Percentiles rank a stretch among this genome's conserved stretches.
Conservation (phyloP, 345 rosid species). For the Rhizophora mangle region DNA sequence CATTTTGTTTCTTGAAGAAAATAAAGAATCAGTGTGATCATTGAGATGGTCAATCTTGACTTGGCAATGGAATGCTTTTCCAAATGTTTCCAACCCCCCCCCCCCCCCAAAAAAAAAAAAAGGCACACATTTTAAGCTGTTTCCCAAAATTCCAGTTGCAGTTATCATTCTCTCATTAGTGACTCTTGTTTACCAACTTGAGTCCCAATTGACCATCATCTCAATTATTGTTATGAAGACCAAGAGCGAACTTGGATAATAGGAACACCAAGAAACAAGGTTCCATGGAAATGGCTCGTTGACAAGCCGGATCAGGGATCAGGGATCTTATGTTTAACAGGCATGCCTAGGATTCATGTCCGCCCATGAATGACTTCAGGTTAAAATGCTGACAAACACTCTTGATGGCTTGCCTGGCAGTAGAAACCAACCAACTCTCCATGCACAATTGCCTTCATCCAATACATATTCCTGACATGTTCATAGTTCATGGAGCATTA, state of each 20-base stretch:
- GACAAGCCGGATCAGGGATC: slow-evolving; percentile 23
- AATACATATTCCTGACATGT: slow-evolving; percentile 3
- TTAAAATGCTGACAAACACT: slow-evolving; percentile 15
- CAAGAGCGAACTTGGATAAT: background rate
- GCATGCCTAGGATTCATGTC: slow-evolving; percentile 18
- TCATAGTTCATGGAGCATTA: background rate
- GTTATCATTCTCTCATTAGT: background rate
- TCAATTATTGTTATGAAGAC: background rate
- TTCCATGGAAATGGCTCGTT: slow-evolving; percentile 13
- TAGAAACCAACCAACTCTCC: slow-evolving; percentile 16
- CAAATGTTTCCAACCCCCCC: too few species aligned
- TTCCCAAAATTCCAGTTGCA: background rate
- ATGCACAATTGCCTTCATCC: slow-evolving; percentile 10
- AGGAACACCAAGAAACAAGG: background rate
- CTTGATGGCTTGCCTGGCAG: slow-evolving; percentile 26
- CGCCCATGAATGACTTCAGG: slow-evolving; percentile 20
- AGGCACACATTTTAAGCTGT: too few species aligned
- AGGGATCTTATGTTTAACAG: background rate
- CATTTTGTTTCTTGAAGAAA: too few species aligned
- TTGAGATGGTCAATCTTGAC: too few species aligned
- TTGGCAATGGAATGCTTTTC: too few species aligned
- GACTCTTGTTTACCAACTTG: background rate
- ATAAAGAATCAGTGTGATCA: too few species aligned
- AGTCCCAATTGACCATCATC: background rate
- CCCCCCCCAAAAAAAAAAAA: too few species aligned